Evolutionary conservation across 805 yeast species (phyloP).

Genomic region (Kluyveromyces wickerhamii): DNA sequence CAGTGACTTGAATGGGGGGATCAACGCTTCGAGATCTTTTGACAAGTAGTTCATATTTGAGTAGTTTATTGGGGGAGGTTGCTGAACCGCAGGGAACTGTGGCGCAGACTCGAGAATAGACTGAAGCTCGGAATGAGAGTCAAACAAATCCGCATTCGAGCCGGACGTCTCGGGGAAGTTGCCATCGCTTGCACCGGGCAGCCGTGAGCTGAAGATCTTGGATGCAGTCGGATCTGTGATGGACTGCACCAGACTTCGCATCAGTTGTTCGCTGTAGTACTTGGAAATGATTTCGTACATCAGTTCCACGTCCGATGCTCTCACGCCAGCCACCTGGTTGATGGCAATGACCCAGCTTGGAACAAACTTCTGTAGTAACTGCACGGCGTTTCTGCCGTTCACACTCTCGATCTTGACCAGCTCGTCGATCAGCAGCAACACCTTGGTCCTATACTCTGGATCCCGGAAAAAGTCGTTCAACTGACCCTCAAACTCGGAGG

Average conservation of each 20-base stretch:
- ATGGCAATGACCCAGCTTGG: slow-evolving; percentile 28
- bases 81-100: background rate
- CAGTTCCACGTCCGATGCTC: slow-evolving; percentile 19
- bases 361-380: slow-evolving; percentile 25
- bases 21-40: slow-evolving; percentile 22
- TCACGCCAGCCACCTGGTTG: slow-evolving; percentile 22
- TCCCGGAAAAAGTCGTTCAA: slow-evolving; percentile 5
- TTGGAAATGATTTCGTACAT: slow-evolving; percentile 20
- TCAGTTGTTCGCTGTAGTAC: slow-evolving; percentile 12
- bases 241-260: slow-evolving; percentile 5
- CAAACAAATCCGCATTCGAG: slow-evolving; percentile 7
- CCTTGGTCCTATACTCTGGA: slow-evolving; percentile 6
- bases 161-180: background rate
- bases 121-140: background rate
- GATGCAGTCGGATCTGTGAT: background rate
- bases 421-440: slow-evolving; percentile 21
- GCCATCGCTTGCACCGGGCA: no score
- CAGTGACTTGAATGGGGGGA: slow-evolving; percentile 45
- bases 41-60: slow-evolving; percentile 15
- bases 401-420: slow-evolving; percentile 19
- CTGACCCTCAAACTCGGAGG: slow-evolving; percentile 9
- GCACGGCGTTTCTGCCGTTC: slow-evolving; percentile 26
- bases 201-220: background rate
- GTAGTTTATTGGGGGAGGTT: slow-evolving; percentile 4
- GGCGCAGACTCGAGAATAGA: slow-evolving; percentile 5